Base-by-base conservation (phyloP, 31 red algal species). In the Bonnemaisonia californica region DNA sequence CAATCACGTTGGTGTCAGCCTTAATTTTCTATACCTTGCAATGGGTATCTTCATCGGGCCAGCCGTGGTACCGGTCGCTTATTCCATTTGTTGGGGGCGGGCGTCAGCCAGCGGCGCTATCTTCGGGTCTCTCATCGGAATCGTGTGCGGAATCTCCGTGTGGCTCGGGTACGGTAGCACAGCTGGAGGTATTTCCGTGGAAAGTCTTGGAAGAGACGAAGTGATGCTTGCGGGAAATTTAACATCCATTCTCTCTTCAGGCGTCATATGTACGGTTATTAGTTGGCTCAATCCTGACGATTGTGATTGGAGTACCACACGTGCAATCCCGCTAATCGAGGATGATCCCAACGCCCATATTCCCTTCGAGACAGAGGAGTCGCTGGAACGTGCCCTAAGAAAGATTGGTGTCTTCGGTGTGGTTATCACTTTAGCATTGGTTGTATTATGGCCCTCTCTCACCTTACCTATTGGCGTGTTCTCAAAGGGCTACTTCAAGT, bases 21-120 rank as follows among this genome's bases (percentile, higher is more conserved):
- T 93, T 4, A 77, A 57, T 28, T 88, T 69, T 69, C 57, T 93
- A 4, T 89, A 88, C 60, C 40, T 83, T 7, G 54, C 66, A 28
- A 89, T 89, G 91, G 85, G 91, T 29, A 73, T 88, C 70, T 42
- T 92, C 54, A 92, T 92, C 33, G 82, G 83, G 4, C 56, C 83
- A 16, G 89, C 89, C 40, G 83, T 92, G 3, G 65, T 82, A n/a
- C 89, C 89, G 7, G 89, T 92, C 11, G 82, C 72, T 1, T 71
- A 80, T 41, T 79, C 84, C 3, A 79, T 92, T 24, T 72, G 35
- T 30, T 92, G 89, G 89, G 63, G 59, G 2, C 26, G 71, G 28
- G 64, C 63, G n/a, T 76, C 74, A 13, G 81, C 35, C 28, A 16
- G 42, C 24, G 89, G 83, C 3, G 89, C 89, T 7, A 82, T 87